Base-by-base conservation (phyloP, 805 yeast species). In the Suhomyces kilbournensis region DNA sequence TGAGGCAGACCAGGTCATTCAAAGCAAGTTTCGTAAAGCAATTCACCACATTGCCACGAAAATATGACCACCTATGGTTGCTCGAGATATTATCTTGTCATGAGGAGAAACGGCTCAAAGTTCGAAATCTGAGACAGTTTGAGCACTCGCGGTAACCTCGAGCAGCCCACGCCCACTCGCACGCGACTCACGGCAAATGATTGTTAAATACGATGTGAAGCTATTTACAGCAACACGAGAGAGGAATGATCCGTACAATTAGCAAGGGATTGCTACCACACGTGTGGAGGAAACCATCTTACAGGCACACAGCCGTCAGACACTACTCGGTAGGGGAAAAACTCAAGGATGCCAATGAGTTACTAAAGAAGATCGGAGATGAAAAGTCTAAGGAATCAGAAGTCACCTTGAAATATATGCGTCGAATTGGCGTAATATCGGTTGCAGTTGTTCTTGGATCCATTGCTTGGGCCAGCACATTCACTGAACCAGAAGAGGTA, bases 321-420 rank as follows among this genome's bases (percentile, higher is more conserved):
- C 10, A 15, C 23, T 54, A 58, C 46, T 52, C 65, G 3, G 50
- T 64, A 15, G 55, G 55, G 44, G 39, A 56, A 22, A 63, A 56
- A 49, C 55, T 63, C 39, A 54, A 58, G 43, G 51, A 58, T 14
- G 54, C 65, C 46, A 69, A 70, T 51, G 50, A 53, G 44, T 54
- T 57, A 38, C 55, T 72, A 17, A 64, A 70, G 49, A 62, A 61
- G 40, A 62, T 74, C 17, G 74, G 71, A 4, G 70, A 68, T 46
- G 77, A 71, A 46, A 64, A 63, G 28, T 57, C 73, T 3, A 51
- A 49, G 39, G 74, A 65, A 44, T 65, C 75, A 3, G 58, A 64
- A 48, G 61, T 56, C 22, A 65, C 71, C 4, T 52, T 74, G 49
- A 60, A 55, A 50, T 54, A 51, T 23, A 52, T 65, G 45, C 61